Evolutionary conservation across 73 alveolate genomes (phyloP).

Genomic region (Blepharisma stoltei): DNA sequence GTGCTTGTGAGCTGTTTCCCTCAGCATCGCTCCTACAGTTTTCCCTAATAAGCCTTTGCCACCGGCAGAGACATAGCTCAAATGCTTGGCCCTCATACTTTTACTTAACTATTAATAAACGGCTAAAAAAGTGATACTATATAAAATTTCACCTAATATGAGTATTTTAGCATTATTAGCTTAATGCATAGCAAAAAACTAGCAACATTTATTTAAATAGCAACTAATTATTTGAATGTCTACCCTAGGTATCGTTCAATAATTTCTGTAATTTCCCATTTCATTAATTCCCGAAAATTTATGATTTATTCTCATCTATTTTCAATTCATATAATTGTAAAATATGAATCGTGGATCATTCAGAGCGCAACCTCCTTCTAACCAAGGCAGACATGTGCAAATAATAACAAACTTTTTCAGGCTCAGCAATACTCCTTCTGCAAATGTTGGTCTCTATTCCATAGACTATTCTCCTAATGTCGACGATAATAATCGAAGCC

Average conservation of each 20-base stretch:
- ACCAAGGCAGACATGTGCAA: not conserved
- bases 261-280: too few relatives aligned
- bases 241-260: too few relatives aligned
- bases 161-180: too few relatives aligned
- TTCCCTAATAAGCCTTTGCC: not conserved
- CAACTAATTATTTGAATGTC: too few relatives aligned
- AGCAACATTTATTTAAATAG: too few relatives aligned
- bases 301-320: too few relatives aligned
- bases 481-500: not conserved
- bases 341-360: not conserved
- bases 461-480: not conserved
- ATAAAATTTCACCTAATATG: too few relatives aligned
- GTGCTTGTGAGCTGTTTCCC: conserved; percentile 35
- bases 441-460: not conserved
- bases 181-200: too few relatives aligned
- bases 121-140: too few relatives aligned
- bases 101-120: too few relatives aligned
- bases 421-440: not conserved
- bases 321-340: too few relatives aligned
- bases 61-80: conserved; percentile 3
- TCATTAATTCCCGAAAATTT: too few relatives aligned
- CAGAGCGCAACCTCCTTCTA: not conserved
- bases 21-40: conserved; percentile 26
- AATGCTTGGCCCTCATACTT: not conserved
- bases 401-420: not conserved